A percentile compares a stretch with the other conserved stretches of the same genome.
These are phyloP conservation scores for Clonostachys solani DNA, from an alignment of 2,329 filamentous ascomycete genomes.

Conservation along the genomic window DNA sequence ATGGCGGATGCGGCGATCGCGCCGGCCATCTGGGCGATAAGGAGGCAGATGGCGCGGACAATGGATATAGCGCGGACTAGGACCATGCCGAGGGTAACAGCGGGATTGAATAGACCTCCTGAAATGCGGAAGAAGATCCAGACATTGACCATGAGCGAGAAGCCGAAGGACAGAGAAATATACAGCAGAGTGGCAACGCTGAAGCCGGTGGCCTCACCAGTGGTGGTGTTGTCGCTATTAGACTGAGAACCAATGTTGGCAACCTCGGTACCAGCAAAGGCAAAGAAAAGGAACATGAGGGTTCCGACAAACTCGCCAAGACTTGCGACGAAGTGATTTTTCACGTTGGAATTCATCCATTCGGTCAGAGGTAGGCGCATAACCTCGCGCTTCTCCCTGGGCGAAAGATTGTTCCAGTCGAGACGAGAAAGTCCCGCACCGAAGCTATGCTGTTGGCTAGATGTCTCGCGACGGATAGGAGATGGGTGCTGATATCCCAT, in stretches of 20 bases:
- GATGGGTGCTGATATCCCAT: neutral
- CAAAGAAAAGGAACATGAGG: constrained; percentile 37
- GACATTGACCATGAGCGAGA: constrained; percentile 38
- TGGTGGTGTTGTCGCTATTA: constrained; percentile 27
- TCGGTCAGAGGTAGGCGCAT: constrained; percentile 36
- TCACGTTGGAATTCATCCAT: constrained; percentile 41
- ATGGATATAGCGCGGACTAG: constrained; percentile 42
- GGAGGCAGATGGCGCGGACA: constrained; percentile 38
- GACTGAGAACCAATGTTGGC: constrained; percentile 29
- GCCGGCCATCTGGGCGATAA: constrained; percentile 44
- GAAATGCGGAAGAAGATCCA: constrained; percentile 44
- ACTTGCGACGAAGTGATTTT: constrained; percentile 34
- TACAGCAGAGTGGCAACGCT: constrained; percentile 35
- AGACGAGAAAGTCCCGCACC: constrained; percentile 7
- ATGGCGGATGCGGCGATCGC: constrained; percentile 37
- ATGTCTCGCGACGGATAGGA: neutral
- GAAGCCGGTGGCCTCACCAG: constrained; percentile 35
- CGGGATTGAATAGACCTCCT: constrained; percentile 28
- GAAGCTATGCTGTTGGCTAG: neutral
- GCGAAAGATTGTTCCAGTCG: constrained; percentile 30
- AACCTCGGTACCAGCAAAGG: constrained; percentile 33
- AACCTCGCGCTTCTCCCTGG: constrained; percentile 33
- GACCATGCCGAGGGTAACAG: constrained; percentile 44
- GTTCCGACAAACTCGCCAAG: constrained; percentile 34
- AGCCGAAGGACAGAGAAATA: constrained; percentile 34